Evolutionary conservation across 306 rosid species (phyloP), one percentile per base, ranked within the genome.

Genomic region (Castanea sativa): DNA sequence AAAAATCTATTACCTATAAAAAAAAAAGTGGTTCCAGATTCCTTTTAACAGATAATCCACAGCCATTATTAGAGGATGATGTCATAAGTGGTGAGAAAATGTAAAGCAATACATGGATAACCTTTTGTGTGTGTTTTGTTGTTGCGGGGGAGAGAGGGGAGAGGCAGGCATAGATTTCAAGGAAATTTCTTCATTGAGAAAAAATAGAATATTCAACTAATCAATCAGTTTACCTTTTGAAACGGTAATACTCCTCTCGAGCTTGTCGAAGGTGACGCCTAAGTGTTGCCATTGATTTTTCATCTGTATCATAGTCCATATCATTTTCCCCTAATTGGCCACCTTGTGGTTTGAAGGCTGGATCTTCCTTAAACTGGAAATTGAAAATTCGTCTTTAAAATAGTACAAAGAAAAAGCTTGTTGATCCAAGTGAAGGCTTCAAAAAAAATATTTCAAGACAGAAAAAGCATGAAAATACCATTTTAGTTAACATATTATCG

Each of bases 271-370:
- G 97, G 87, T 93, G 97, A 67, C 96, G 91, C 87, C 99, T 88
- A 69, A 95, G 91, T 33, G 93, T 85, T 73, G 99, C 99, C 99
- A 95, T 95, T 73, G 99, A 95, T 84, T 95, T 95, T 85, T 95
- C 97, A 71, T 95, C 99, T 19, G 97, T 93, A 85, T 95, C 99
- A 74, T 95, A 95, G 83, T 95, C 99, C 94, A 95, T 93, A 83
- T 95, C 99, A 14, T 86, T 91, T 85, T 84, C 98, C 58, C 97
- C 99, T 8, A 95, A 86, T 73, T 60, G 92, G 21, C 98, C 98
- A 80, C 99, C 98, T 85, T 93, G 99, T 55, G 98, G 98, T 84
- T 89, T 95, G 88, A 95, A 95, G 73, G 98, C 90, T 53, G 99
- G 96, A 76, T 95, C 99, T 77, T 93, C 94, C 85, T 83, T 91